These are phyloP conservation scores for Malus hybrid DNA, from an alignment of 331 rosid genomes.

Conservation along the genomic window DNA sequence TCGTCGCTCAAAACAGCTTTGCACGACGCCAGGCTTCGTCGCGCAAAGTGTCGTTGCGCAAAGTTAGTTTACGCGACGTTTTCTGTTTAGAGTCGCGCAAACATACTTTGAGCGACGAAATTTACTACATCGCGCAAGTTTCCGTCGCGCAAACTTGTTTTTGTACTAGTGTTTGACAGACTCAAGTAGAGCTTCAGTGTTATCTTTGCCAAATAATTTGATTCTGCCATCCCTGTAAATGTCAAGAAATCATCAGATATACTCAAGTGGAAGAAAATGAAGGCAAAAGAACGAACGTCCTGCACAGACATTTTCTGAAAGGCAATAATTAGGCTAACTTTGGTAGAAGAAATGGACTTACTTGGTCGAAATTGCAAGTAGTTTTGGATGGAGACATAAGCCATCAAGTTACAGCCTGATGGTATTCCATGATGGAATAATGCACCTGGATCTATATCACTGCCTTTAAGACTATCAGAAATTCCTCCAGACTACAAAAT, in stretches of 20 bases:
- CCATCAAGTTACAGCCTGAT: constrained; percentile 38
- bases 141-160: no score
- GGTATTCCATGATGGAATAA: constrained; percentile 76
- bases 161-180: constrained; percentile 20
- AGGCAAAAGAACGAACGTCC: neutral
- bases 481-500: constrained; percentile 39
- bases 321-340: neutral
- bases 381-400: constrained; percentile 55
- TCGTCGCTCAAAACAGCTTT: no score
- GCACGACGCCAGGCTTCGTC: no score
- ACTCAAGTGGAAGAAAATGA: neutral
- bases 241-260: neutral
- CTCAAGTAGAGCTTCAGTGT: constrained; percentile 65
- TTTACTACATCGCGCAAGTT: no score
- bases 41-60: no score
- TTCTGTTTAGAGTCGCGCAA: no score
- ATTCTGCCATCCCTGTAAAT: constrained; percentile 61
- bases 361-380: constrained; percentile 73
- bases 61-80: no score
- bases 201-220: constrained; percentile 68
- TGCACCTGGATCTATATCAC: constrained; percentile 50
- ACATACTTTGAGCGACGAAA: no score
- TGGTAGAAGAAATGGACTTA: constrained; percentile 19
- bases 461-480: constrained; percentile 39
- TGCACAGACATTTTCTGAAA: neutral